A percentile compares a stretch with the other conserved stretches of the same genome.
These are phyloP conservation scores for Penicillium samsonianum DNA, from an alignment of 495 filamentous ascomycete species.

Conservation along the genomic window DNA sequence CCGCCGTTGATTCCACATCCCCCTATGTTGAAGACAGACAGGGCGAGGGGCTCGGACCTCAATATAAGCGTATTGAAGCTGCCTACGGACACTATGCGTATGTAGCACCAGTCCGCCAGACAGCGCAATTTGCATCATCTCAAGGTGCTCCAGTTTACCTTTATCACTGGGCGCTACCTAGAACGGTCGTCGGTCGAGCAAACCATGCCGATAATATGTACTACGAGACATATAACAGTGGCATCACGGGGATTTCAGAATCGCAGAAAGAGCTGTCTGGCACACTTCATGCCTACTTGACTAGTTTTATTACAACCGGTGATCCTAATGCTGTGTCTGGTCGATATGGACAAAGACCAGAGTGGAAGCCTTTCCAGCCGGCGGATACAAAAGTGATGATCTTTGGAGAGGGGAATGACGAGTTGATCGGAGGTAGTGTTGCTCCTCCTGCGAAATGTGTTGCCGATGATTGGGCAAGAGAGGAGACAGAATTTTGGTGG, in stretches of 20 bases:
- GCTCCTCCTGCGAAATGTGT: slow-evolving; percentile 48
- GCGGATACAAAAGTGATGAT: slow-evolving; percentile 40
- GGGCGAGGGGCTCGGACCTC: slow-evolving; percentile 46
- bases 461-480: slow-evolving; percentile 44
- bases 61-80: slow-evolving; percentile 61
- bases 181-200: slow-evolving; percentile 48
- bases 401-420: slow-evolving; percentile 65
- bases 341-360: slow-evolving; percentile 30
- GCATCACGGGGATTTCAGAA: slow-evolving; percentile 36
- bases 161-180: slow-evolving; percentile 59
- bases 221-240: slow-evolving; percentile 56
- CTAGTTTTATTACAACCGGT: slow-evolving; percentile 54
- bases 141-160: slow-evolving; percentile 51
- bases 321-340: slow-evolving; percentile 48
- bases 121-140: slow-evolving; percentile 51
- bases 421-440: slow-evolving; percentile 45
- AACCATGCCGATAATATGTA: slow-evolving; percentile 62
- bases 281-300: slow-evolving; percentile 57
- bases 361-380: slow-evolving; percentile 30
- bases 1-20: slow-evolving; percentile 34
- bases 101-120: slow-evolving; percentile 64
- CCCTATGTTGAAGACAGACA: slow-evolving; percentile 40
- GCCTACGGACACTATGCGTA: slow-evolving; percentile 69
- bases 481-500: slow-evolving; percentile 62
- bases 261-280: slow-evolving; percentile 52